A percentile compares a stretch with the other conserved stretches of the same genome.
Conservation (phyloP, 2,329 filamentous ascomycete species). For the Fusarium kyushuense region DNA sequence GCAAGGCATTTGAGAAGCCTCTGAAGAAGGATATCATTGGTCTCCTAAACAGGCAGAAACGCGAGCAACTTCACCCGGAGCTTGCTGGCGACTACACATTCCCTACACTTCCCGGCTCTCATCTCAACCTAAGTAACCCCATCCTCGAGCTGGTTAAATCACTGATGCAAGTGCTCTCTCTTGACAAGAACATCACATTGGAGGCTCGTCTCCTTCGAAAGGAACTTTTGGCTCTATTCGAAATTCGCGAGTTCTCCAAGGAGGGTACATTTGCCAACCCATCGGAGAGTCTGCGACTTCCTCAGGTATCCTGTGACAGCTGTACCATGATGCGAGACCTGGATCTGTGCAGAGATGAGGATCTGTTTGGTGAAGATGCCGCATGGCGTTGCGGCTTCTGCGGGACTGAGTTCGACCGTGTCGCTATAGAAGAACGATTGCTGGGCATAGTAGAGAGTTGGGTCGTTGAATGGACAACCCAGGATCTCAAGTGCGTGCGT, state of each 20-base stretch:
- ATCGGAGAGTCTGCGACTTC: constrained; percentile 76
- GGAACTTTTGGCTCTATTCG: constrained; percentile 89
- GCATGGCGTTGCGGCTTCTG: constrained; percentile 85
- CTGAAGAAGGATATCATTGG: constrained; percentile 87
- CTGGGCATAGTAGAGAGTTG: constrained; percentile 80
- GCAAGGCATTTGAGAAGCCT: constrained; percentile 87
- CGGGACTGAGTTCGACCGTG: constrained; percentile 77
- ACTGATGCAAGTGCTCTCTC: constrained; percentile 89
- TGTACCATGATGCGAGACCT: constrained; percentile 91
- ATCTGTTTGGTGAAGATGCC: constrained; percentile 68
- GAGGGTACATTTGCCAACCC: constrained; percentile 92
- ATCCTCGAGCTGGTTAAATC: constrained; percentile 92
- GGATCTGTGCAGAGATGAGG: constrained; percentile 91
- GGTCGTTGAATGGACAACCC: constrained; percentile 84
- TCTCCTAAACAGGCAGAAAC: constrained; percentile 86
- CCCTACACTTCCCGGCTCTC: constrained; percentile 80
- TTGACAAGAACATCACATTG: constrained; percentile 90
- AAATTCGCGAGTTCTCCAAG: constrained; percentile 91
- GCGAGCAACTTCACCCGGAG: constrained; percentile 89
- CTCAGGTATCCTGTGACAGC: constrained; percentile 85
- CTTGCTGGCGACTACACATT: constrained; percentile 89
- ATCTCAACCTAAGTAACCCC: constrained; percentile 69
- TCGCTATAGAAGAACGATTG: constrained; percentile 85
- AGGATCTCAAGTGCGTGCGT: constrained; percentile 84
- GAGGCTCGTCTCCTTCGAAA: constrained; percentile 90